These are phyloP conservation scores for Diospyros lotus DNA, from an alignment of 148 eudicot genomes.

Conservation along the genomic window DNA sequence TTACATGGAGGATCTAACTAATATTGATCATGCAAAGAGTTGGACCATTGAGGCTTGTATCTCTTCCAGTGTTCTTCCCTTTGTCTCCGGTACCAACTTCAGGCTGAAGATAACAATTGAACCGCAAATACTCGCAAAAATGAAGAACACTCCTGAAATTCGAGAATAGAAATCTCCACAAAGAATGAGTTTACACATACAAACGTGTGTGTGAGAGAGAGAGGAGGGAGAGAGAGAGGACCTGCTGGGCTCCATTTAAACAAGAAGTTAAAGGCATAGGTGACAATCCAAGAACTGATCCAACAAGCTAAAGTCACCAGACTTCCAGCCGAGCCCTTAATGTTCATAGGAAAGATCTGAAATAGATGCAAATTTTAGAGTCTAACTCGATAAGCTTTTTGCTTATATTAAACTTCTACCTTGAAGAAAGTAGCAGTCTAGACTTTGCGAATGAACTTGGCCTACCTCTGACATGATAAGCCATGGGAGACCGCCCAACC, in stretches of 20 bases:
- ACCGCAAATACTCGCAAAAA: background rate
- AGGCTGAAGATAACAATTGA: background rate
- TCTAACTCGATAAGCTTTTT: background rate
- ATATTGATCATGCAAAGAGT: no score
- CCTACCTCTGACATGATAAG: no score
- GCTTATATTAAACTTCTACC: no score
- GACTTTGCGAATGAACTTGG: background rate
- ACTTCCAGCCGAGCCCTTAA: constrained; percentile 34
- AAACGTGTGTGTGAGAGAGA: background rate
- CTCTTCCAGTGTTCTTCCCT: constrained; percentile 12
- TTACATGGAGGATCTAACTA: no score
- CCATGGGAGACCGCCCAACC: no score
- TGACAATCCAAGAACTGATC: constrained; percentile 24
- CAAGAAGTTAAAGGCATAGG: constrained; percentile 27
- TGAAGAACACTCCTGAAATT: constrained; percentile 3
- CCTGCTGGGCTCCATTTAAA: constrained; percentile 32
- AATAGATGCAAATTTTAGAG: no score
- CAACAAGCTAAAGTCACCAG: constrained; percentile 14
- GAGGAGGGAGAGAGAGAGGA: constrained; percentile 10
- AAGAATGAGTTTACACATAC: background rate
- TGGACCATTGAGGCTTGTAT: constrained; percentile 7
- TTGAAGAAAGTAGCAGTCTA: background rate
- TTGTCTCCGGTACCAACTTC: constrained; percentile 10
- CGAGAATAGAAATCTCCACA: background rate
- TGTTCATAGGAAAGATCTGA: background rate